A percentile compares a stretch with the other conserved stretches of the same genome.
Conservation (phyloP, 805 yeast species). For the Ogataea parapolymorpha region DNA sequence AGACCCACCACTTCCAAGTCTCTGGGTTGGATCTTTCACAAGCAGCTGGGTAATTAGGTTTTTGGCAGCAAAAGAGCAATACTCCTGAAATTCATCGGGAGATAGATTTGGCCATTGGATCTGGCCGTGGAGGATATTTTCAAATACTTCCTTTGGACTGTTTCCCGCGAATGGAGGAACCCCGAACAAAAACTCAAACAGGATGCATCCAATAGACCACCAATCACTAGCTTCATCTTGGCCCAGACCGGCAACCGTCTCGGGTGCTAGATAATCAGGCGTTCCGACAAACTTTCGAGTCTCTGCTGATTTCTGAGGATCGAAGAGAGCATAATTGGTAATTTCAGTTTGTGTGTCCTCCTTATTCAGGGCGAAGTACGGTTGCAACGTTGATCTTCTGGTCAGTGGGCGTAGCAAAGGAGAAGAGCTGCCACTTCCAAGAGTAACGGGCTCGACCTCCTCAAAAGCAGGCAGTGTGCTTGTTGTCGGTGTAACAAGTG, state of each 20-base stretch:
- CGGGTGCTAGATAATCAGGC: constrained; percentile 97
- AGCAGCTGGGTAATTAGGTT: constrained; percentile 68
- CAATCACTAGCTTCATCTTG: constrained; percentile 90
- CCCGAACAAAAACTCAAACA: constrained; percentile 89
- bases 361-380: constrained; percentile 51
- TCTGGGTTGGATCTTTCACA: constrained; percentile 54
- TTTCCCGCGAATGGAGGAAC: constrained; percentile 91
- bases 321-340: constrained; percentile 61
- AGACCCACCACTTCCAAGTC: constrained; percentile 80
- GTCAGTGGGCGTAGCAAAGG: constrained; percentile 48
- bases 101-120: constrained; percentile 82
- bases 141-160: constrained; percentile 77
- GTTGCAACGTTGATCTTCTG: constrained; percentile 50
- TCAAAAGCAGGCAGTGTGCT: constrained; percentile 15
- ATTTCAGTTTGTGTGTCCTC: constrained; percentile 39
- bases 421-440: constrained; percentile 39
- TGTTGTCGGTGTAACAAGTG: constrained; percentile 21
- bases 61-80: constrained; percentile 64
- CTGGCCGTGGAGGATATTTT: constrained; percentile 67
- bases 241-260: constrained; percentile 79
- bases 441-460: constrained; percentile 19
- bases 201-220: constrained; percentile 98
- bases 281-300: constrained; percentile 85
- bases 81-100: constrained; percentile 47
- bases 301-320: constrained; percentile 51